Evolutionary conservation across 257 asterid species (phyloP), one percentile per base, ranked within the genome.

Genomic region (Verbascum thapsus): DNA sequence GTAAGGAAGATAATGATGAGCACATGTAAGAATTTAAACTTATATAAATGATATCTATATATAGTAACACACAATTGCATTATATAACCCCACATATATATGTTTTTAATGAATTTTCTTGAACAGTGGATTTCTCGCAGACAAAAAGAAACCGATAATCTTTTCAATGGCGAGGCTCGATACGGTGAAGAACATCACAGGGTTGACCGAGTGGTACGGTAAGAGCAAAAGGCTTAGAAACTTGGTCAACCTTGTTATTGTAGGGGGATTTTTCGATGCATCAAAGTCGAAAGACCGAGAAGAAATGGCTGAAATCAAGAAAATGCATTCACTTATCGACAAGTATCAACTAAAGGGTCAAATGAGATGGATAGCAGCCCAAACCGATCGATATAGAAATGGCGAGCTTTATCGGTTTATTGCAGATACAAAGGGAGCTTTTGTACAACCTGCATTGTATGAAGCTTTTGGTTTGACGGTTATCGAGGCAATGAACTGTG

Each of bases 161-260:
- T 90, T 87, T 67, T 83, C 97, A 61, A 90, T 90, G 95, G 94
- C 97, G 56, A 81, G 96, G 63, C 85, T 87, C 10, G 97, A 90
- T 49, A 71, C 50, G 30, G 96, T 90, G 70, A 90, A 90, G 81
- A 90, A 90, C 61, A 75, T 87, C 0, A 72, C 95, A 2, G 97
- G 97, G 40, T 70, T 90, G 80, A 81, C 92, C 0, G 96, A 85
- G 58, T 90, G 96, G 97, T 87, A 74, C 17, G 96, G 95, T 15
- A 90, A 75, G 77, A 85, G 83, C 48, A 80, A 75, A 61, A 72
- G 75, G 70, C 86, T 87, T 6, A 66, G 84, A 56, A 70, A 66
- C 74, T 42, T 87, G 12, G 97, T 75, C 32, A 87, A 90, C 80
- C 95, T 90, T 9, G 95, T 90, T 15, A 74, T 90, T 9, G 97